Evolutionary conservation across 2,329 filamentous ascomycete species (phyloP).

Genomic region (Aspergillus sp.): DNA sequence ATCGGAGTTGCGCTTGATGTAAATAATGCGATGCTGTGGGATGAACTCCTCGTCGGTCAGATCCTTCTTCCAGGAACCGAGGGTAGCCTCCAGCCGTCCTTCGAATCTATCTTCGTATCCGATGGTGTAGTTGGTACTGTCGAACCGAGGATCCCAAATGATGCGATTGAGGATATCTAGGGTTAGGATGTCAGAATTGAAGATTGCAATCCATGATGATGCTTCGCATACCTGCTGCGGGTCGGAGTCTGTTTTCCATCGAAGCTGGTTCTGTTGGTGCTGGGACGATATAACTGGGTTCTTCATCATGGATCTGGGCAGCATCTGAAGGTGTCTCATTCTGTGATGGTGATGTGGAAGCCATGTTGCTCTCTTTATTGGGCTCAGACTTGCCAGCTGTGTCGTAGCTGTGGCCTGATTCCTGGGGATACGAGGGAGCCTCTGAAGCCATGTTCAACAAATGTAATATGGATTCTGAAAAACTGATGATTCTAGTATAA

Average conservation of each 20-base stretch:
- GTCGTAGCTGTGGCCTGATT: too few relatives aligned
- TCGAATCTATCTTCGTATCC: conserved; percentile 52
- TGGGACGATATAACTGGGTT: neutral
- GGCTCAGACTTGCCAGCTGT: too few relatives aligned
- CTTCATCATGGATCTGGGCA: neutral
- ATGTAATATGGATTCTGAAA: too few relatives aligned
- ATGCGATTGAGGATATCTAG: conserved; percentile 46
- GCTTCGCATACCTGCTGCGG: conserved; percentile 5
- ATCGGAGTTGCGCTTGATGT: conserved; percentile 40
- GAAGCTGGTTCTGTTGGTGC: conserved; percentile 1
- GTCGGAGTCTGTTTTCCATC: conserved; percentile 11
- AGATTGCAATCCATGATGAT: neutral
- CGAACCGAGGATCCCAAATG: conserved; percentile 45
- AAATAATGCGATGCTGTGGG: conserved; percentile 50
- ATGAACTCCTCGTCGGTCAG: conserved; percentile 54
- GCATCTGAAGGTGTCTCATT: too few relatives aligned
- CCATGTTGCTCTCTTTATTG: too few relatives aligned
- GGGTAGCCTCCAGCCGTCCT: conserved; percentile 43
- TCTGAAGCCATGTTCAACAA: too few relatives aligned
- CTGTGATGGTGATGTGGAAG: too few relatives aligned
- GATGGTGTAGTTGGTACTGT: conserved; percentile 44
- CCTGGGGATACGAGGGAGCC: too few relatives aligned
- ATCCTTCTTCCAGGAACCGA: conserved; percentile 50
- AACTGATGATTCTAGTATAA: too few relatives aligned
- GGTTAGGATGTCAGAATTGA: neutral